phyloP scores from a whole-genome alignment of 371 early-diverging fungal species.

The Mortierella sp. region DNA sequence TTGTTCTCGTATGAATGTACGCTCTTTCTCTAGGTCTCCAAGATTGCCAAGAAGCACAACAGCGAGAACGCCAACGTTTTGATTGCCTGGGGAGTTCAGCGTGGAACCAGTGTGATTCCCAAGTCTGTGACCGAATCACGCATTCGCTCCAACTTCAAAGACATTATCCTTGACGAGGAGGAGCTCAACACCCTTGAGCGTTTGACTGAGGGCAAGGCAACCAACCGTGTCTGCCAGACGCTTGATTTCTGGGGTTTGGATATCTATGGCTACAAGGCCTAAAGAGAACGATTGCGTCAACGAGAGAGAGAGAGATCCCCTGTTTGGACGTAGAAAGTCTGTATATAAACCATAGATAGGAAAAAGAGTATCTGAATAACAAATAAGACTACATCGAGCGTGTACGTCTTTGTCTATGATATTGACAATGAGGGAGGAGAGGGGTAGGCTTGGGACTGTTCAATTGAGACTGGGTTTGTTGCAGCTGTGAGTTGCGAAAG shows the following conservation, averaged over 20 bases:
- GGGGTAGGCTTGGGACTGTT: too few relatives aligned
- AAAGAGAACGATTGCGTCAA: neutral
- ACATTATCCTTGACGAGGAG: slow-evolving; percentile 55
- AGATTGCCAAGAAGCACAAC: slow-evolving; percentile 77
- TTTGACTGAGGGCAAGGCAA: slow-evolving; percentile 38
- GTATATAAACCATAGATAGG: neutral
- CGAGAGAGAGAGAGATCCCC: too few relatives aligned
- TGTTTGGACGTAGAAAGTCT: neutral
- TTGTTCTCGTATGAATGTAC: neutral
- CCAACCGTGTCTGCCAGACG: slow-evolving; percentile 54
- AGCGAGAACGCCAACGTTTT: slow-evolving; percentile 78
- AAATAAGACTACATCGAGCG: too few relatives aligned
- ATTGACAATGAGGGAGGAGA: too few relatives aligned
- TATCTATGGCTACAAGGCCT: slow-evolving; percentile 22
- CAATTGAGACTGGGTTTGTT: too few relatives aligned
- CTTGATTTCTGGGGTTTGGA: slow-evolving; percentile 52
- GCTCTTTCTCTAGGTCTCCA: slow-evolving; percentile 45
- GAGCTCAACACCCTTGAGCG: slow-evolving; percentile 54
- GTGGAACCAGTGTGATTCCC: slow-evolving; percentile 73
- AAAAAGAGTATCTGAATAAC: neutral
- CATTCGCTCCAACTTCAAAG: slow-evolving; percentile 62
- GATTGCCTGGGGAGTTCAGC: slow-evolving; percentile 78
- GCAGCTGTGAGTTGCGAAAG: too few relatives aligned
- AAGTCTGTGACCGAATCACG: slow-evolving; percentile 69
- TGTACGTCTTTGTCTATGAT: too few relatives aligned